Evolutionary conservation across 2,329 filamentous ascomycete species (phyloP).

Genomic region (Sporothrix variecibatus): DNA sequence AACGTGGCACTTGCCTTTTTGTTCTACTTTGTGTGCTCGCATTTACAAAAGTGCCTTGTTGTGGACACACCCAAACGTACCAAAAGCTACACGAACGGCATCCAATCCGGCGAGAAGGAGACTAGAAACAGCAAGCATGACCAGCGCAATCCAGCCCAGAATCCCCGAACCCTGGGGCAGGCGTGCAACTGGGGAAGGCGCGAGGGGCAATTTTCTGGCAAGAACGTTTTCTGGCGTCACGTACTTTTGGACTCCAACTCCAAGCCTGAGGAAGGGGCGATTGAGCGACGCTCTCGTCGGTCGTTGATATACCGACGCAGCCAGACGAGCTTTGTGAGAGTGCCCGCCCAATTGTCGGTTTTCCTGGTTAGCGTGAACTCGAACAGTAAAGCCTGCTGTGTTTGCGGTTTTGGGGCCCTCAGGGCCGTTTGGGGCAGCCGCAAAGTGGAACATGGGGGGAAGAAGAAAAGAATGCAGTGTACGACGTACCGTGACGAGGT

Average conservation of each 20-base stretch:
- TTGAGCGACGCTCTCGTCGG: conserved; percentile 5
- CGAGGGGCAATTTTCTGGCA: not conserved
- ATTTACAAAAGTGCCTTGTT: not conserved
- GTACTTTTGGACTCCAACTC: not conserved
- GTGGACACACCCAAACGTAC: not conserved
- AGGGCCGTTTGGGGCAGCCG: not conserved
- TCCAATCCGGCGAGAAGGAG: not conserved
- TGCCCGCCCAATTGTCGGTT: not conserved
- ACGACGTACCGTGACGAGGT: conserved; percentile 11
- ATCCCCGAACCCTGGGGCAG: not conserved
- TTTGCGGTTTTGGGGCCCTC: not conserved
- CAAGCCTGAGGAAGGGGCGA: conserved; percentile 7
- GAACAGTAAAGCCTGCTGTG: not conserved
- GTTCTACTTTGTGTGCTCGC: not conserved
- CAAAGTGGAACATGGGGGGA: not conserved
- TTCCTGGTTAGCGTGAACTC: conserved; percentile 10
- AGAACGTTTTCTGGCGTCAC: not conserved
- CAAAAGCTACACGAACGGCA: not conserved
- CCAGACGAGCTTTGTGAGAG: not conserved
- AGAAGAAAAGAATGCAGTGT: not conserved
- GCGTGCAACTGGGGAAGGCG: not conserved
- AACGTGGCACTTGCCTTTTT: conserved; percentile 9
- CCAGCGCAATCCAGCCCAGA: not conserved
- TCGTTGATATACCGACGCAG: conserved; percentile 20
- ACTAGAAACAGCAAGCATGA: not conserved